A percentile compares a stretch with the other conserved stretches of the same genome.
Evolutionary conservation across 2,329 filamentous ascomycete genomes (phyloP).

Genomic region (Apiospora saccharicola): DNA sequence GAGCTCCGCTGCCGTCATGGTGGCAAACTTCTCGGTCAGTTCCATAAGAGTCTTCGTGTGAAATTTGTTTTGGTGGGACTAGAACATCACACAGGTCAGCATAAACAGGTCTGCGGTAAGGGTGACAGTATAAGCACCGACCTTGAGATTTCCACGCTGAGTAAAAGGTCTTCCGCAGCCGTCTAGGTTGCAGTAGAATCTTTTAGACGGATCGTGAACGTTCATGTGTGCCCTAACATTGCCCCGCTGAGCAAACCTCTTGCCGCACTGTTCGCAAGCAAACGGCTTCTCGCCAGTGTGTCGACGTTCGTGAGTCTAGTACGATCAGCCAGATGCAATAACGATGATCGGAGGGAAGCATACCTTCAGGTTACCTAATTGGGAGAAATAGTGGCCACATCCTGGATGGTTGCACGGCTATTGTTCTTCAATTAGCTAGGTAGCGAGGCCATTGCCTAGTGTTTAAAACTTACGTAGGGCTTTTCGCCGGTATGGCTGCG

Average conservation of each 20-base stretch:
- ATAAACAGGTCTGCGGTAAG: conserved; percentile 16
- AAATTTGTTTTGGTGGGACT: conserved; percentile 95
- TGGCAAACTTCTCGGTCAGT: conserved; percentile 75
- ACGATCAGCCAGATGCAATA: not conserved
- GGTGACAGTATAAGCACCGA: conserved; percentile 43
- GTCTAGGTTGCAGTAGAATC: conserved; percentile 82
- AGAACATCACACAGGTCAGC: conserved; percentile 24
- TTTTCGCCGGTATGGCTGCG: conserved; percentile 89
- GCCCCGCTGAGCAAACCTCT: conserved; percentile 83
- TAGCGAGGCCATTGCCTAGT: not conserved
- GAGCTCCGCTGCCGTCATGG: conserved; percentile 69
- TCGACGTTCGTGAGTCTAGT: conserved; percentile 81
- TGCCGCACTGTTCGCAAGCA: conserved; percentile 79
- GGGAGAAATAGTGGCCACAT: conserved; percentile 85
- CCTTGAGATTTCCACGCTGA: conserved; percentile 91
- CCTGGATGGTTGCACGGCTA: conserved; percentile 71
- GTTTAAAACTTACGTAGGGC: conserved; percentile 74
- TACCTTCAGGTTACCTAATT: conserved; percentile 89
- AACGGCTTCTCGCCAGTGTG: conserved; percentile 91
- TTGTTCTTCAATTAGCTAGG: conserved; percentile 35
- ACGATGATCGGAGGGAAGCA: conserved; percentile 31
- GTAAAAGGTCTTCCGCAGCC: conserved; percentile 89
- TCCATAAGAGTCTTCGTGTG: conserved; percentile 76
- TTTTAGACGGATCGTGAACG: conserved; percentile 79
- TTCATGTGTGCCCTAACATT: conserved; percentile 86